Percentiles rank a stretch among this genome's conserved stretches.
These are phyloP conservation scores for Wickerhamiella pararugosa DNA, from an alignment of 1,139 yeast genomes.

Conservation along the genomic window DNA sequence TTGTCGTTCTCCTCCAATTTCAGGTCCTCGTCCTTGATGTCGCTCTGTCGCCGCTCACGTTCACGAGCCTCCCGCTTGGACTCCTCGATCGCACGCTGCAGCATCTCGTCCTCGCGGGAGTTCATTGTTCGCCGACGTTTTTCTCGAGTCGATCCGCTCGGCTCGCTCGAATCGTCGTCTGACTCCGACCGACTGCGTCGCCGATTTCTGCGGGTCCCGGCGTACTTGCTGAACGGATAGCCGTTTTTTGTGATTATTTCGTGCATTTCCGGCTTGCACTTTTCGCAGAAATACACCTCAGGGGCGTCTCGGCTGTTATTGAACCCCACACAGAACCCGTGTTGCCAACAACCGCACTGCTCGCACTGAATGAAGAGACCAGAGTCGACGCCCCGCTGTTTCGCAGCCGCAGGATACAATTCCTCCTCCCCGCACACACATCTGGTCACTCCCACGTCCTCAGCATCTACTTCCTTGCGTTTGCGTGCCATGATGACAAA, in stretches of 20 bases:
- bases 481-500: constrained; percentile 8
- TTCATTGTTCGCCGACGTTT: constrained; percentile 22
- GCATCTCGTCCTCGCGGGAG: constrained; percentile 40
- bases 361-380: constrained; percentile 86
- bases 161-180: constrained; percentile 8
- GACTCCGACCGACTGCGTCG: neutral
- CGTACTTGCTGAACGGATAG: constrained; percentile 30
- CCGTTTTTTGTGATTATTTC: constrained; percentile 37
- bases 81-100: constrained; percentile 56
- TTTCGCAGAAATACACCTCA: constrained; percentile 87
- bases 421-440: constrained; percentile 79
- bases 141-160: constrained; percentile 5
- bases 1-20: neutral
- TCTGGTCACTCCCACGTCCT: constrained; percentile 53
- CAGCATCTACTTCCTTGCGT: constrained; percentile 16
- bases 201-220: constrained; percentile 18
- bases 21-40: neutral
- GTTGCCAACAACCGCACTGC: constrained; percentile 91
- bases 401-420: constrained; percentile 29
- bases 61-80: constrained; percentile 37
- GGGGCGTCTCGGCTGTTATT: constrained; percentile 62
- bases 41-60: constrained; percentile 6
- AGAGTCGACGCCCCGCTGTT: constrained; percentile 49
- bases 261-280: constrained; percentile 74
- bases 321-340: constrained; percentile 87